A percentile compares a stretch with the other conserved stretches of the same genome.
Conservation (phyloP, 2,329 filamentous ascomycete genomes). For the Exophiala lecanii-corni region DNA sequence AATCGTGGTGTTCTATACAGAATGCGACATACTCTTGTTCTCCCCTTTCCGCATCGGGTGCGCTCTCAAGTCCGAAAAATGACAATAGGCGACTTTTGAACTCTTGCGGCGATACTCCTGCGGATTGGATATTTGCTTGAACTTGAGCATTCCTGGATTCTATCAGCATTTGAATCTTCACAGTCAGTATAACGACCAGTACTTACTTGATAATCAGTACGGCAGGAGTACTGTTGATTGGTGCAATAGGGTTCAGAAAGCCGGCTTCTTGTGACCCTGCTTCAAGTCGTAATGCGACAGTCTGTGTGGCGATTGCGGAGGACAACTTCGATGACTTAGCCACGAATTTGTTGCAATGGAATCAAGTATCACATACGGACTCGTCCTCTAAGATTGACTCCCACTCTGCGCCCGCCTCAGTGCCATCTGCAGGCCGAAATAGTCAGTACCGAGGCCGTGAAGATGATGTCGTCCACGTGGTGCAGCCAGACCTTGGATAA, state of each 20-base stretch:
- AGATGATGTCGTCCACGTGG: no score
- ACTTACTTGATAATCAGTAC: slow-evolving; percentile 70
- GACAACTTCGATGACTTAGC: slow-evolving; percentile 17
- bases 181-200: not conserved
- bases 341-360: no score
- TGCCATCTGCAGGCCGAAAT: slow-evolving; percentile 52
- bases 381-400: slow-evolving; percentile 43
- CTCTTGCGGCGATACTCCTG: slow-evolving; percentile 54
- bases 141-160: slow-evolving; percentile 65
- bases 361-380: no score
- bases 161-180: slow-evolving; percentile 7
- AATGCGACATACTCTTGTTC: slow-evolving; percentile 4
- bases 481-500: slow-evolving; percentile 64
- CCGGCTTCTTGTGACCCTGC: slow-evolving; percentile 75
- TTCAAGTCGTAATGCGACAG: slow-evolving; percentile 65
- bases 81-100: slow-evolving; percentile 56
- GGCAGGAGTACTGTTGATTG: slow-evolving; percentile 71
- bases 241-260: slow-evolving; percentile 77
- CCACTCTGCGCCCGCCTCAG: slow-evolving; percentile 66
- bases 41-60: not conserved
- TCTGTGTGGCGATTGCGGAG: slow-evolving; percentile 49
- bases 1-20: not conserved
- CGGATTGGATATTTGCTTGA: slow-evolving; percentile 68
- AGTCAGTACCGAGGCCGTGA: no score
- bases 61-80: slow-evolving; percentile 34